A percentile compares a stretch with the other conserved stretches of the same genome.
These are phyloP conservation scores for Crataegus laevigata DNA, from an alignment of 306 rosid genomes.

Conservation along the genomic window DNA sequence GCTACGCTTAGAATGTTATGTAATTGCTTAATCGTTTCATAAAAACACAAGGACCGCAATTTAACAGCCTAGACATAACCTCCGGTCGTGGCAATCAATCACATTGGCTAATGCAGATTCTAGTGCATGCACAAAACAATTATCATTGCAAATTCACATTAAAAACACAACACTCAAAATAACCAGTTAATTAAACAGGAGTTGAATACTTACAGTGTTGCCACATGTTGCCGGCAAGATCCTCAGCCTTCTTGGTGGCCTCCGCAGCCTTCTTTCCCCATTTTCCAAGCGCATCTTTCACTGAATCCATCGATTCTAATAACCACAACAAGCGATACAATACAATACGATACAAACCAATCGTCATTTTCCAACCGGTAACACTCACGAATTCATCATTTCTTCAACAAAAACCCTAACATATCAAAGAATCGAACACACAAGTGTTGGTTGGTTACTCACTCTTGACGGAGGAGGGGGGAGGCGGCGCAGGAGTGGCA, in stretches of 20 bases:
- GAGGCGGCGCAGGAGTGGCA: conserved; percentile 44
- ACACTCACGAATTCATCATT: background rate
- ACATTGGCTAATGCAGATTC: background rate
- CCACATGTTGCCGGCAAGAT: conserved; percentile 96
- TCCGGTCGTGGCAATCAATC: background rate
- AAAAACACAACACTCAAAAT: background rate
- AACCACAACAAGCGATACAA: background rate
- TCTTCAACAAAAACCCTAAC: background rate
- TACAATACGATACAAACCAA: background rate
- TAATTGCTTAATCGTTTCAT: background rate
- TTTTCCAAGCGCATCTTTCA: conserved; percentile 71
- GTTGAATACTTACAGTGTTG: conserved; percentile 61
- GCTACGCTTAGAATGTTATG: background rate
- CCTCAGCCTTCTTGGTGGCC: conserved; percentile 90
- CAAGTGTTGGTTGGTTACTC: background rate
- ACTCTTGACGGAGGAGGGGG: conserved; percentile 53
- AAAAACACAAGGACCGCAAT: background rate
- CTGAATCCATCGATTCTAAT: conserved; percentile 66
- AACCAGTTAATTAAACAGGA: background rate
- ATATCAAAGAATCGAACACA: background rate
- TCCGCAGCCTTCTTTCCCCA: conserved; percentile 97
- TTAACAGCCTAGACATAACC: background rate
- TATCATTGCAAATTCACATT: background rate
- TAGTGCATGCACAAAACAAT: background rate
- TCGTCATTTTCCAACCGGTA: background rate